Evolutionary conservation across 2,329 filamentous ascomycete genomes (phyloP).

Genomic region (Ascochyta lentis): DNA sequence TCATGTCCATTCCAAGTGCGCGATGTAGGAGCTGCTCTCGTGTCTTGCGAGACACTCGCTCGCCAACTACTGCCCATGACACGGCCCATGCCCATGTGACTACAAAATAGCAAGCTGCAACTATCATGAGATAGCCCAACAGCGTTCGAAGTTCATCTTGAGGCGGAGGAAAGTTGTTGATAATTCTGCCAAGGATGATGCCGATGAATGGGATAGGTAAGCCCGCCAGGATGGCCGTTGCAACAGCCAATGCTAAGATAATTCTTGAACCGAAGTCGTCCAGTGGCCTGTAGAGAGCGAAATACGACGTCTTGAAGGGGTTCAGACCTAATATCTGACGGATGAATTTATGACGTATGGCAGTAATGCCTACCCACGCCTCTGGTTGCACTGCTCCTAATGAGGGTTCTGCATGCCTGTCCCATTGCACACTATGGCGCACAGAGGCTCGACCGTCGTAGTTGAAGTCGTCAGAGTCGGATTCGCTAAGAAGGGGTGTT

Average conservation of each 20-base stretch:
- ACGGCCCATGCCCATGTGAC: constrained; percentile 59
- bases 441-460: constrained; percentile 23
- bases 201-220: constrained; percentile 61
- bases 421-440: constrained; percentile 37
- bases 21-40: constrained; percentile 56
- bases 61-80: constrained; percentile 59
- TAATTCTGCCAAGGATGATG: constrained; percentile 60
- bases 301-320: constrained; percentile 57
- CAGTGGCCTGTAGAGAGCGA: constrained; percentile 56
- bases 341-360: constrained; percentile 43
- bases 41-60: constrained; percentile 56
- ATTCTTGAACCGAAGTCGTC: constrained; percentile 49
- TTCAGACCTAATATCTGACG: constrained; percentile 52
- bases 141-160: constrained; percentile 52
- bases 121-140: constrained; percentile 53
- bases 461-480: constrained; percentile 29
- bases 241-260: constrained; percentile 43
- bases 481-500: constrained; percentile 25
- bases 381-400: constrained; percentile 45
- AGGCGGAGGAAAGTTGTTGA: constrained; percentile 58
- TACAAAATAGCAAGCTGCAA: constrained; percentile 57
- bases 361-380: constrained; percentile 38
- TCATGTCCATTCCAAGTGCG: constrained; percentile 59
- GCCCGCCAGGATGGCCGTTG: constrained; percentile 51
- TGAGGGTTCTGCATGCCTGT: constrained; percentile 45